Percentiles rank a stretch among this genome's conserved stretches.
Conservation (phyloP, 2,329 filamentous ascomycete genomes). For the Orbilia javanica region DNA sequence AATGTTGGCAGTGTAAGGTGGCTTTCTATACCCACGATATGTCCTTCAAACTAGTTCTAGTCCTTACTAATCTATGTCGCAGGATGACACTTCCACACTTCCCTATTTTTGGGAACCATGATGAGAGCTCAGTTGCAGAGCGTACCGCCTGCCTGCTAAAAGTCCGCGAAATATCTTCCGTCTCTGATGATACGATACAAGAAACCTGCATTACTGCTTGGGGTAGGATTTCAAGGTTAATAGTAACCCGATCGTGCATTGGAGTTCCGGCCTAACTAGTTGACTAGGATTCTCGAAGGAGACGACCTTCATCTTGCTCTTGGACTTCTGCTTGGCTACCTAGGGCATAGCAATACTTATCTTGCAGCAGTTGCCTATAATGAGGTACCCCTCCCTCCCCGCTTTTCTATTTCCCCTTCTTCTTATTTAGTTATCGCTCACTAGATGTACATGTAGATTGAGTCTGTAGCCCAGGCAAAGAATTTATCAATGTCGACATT, state of each 20-base stretch:
- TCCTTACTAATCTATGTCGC: conserved; percentile 11
- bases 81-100: conserved; percentile 56
- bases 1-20: conserved; percentile 77
- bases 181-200: conserved; percentile 68
- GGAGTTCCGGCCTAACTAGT: background rate
- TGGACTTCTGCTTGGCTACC: conserved; percentile 84
- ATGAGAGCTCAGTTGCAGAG: conserved; percentile 36
- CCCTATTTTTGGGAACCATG: conserved; percentile 34
- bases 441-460: conserved; percentile 69
- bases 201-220: conserved; percentile 89
- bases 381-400: conserved; percentile 72
- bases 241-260: background rate
- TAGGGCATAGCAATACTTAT: conserved; percentile 84
- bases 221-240: conserved; percentile 81
- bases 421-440: background rate
- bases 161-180: conserved; percentile 43
- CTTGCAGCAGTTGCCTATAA: conserved; percentile 85
- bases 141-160: conserved; percentile 47
- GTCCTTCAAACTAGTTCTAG: conserved; percentile 3
- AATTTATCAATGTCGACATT: conserved; percentile 75
- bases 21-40: conserved; percentile 27
- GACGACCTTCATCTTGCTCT: conserved; percentile 89
- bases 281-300: conserved; percentile 75
- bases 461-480: conserved; percentile 77
- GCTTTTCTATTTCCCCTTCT: background rate